Evolutionary conservation across 805 yeast genomes (phyloP), one percentile per base, ranked within the genome.

Genomic region (Candida ficus): DNA sequence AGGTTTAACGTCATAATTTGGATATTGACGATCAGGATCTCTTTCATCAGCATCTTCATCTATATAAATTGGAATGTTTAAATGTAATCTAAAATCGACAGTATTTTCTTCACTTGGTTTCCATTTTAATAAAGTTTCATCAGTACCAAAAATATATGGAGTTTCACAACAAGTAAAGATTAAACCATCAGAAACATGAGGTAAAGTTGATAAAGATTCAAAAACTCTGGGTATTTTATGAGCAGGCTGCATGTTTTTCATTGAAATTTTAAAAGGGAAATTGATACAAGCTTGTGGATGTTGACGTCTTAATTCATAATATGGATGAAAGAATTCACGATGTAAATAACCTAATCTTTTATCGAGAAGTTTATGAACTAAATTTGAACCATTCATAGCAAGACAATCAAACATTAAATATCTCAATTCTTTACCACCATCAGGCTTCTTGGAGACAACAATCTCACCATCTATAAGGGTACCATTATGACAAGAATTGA

Each of bases 41-140:
- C 78, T 76, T 32, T 68, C 66, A 21, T 66, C 61, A 22, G 82
- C 64, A 41, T 80, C 85, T 6, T 75, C 75, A 57, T 84, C 91
- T 34, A 72, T 72, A 50, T 50, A 78, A 8, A 62, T 50, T 14
- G 79, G 76, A 52, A 86, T 85, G 27, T 72, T 71, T 43, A 88
- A 61, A 26, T 71, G 70, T 44, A 93, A 61, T 57, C 80, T 80
- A 63, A 87, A 93, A 62, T 93, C 99, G 33, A 95, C 77, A 0
- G 97, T 83, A 53, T 93, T 95, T 61, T 91, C 99, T 47, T 86
- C 86, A 11, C 95, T 87, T 3, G 99, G 98, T 57, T 93, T 93
- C 99, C 99, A 93, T 63, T 95, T 93, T 41, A 93, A 65, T 37
- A 93, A 67, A 7, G 88, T 77, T 1, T 78, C 73, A 60, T 93